Percentiles rank a stretch among this genome's conserved stretches.
These are phyloP conservation scores for Moringa oleifera DNA, from an alignment of 345 rosid species.

Conservation along the genomic window DNA sequence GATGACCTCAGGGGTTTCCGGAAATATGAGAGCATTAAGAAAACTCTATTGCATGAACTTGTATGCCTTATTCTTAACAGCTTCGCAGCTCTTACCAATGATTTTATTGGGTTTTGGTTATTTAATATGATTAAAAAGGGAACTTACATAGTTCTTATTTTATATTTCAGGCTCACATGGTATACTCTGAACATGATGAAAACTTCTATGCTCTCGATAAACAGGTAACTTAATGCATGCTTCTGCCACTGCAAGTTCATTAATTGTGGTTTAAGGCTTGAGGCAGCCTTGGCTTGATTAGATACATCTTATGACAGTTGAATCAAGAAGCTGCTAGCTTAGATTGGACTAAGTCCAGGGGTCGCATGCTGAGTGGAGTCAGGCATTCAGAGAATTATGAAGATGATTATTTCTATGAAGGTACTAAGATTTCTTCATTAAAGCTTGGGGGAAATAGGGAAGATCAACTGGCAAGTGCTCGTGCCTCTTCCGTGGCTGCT, in stretches of 20 bases:
- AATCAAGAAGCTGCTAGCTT: constrained; percentile 76
- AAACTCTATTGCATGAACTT: constrained; percentile 92
- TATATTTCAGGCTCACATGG: constrained; percentile 89
- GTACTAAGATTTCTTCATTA: constrained; percentile 24
- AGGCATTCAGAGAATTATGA: constrained; percentile 26
- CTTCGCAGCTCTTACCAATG: background rate
- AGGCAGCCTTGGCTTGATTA: constrained; percentile 7
- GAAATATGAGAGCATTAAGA: constrained; percentile 86
- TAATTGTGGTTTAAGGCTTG: constrained; percentile 5
- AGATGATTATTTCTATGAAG: constrained; percentile 33
- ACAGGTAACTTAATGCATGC: constrained; percentile 42
- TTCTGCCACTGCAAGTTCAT: constrained; percentile 8
- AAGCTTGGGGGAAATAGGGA: constrained; percentile 71
- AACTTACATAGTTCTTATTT: constrained; percentile 11
- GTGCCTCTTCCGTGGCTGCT: constrained; percentile 81
- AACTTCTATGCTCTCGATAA: constrained; percentile 75
- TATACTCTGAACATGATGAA: constrained; percentile 83
- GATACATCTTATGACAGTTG: constrained; percentile 39
- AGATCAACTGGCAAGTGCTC: constrained; percentile 52
- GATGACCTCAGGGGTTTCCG: constrained; percentile 97
- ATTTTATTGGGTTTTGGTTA: background rate
- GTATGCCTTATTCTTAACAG: constrained; percentile 34
- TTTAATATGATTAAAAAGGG: background rate
- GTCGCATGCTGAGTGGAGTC: constrained; percentile 53
- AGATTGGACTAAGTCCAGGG: constrained; percentile 89